A percentile compares a stretch with the other conserved stretches of the same genome.
phyloP scores from a whole-genome alignment of 164 flowering plant species.

The Platanus orientalis region DNA sequence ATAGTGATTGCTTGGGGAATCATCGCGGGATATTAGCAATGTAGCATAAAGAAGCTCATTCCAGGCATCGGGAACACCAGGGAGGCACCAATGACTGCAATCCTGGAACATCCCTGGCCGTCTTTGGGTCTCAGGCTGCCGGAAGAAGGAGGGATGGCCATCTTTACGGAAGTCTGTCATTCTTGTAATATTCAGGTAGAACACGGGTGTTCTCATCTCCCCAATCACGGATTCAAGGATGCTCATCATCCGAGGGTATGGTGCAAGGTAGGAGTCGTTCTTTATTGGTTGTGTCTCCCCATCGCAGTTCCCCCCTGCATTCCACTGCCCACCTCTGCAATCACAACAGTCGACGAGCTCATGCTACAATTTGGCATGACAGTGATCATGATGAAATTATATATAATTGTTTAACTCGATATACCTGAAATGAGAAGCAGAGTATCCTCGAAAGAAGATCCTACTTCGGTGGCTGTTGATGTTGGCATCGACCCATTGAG shows the following conservation, averaged over 20 bases:
- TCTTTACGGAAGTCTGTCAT: constrained; percentile 62
- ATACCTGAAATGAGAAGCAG: constrained; percentile 59
- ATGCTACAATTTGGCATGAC: too few relatives aligned
- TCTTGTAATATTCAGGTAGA: constrained; percentile 51
- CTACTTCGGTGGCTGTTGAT: constrained; percentile 31
- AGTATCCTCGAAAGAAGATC: constrained; percentile 51
- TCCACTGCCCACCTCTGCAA: constrained; percentile 70
- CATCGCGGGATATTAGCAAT: background rate
- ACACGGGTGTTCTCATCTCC: constrained; percentile 46
- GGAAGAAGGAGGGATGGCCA: constrained; percentile 59
- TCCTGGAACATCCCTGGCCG: constrained; percentile 28
- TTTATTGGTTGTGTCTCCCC: constrained; percentile 44
- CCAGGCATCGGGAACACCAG: constrained; percentile 62
- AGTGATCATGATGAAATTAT: too few relatives aligned
- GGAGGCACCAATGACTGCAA: constrained; percentile 69
- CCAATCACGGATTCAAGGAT: constrained; percentile 44
- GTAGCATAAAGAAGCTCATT: constrained; percentile 47
- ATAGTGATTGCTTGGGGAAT: too few relatives aligned
- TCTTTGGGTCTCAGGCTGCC: constrained; percentile 18
- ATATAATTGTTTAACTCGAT: too few relatives aligned
- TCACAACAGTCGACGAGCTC: too few relatives aligned
- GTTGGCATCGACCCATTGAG: constrained; percentile 52
- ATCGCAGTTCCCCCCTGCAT: constrained; percentile 51
- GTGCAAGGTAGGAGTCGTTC: constrained; percentile 27
- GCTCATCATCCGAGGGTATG: constrained; percentile 51